Evolutionary conservation across 2,329 filamentous ascomycete genomes (phyloP), one percentile per base, ranked within the genome.

Genomic region (Trichoderma afroharzianum): DNA sequence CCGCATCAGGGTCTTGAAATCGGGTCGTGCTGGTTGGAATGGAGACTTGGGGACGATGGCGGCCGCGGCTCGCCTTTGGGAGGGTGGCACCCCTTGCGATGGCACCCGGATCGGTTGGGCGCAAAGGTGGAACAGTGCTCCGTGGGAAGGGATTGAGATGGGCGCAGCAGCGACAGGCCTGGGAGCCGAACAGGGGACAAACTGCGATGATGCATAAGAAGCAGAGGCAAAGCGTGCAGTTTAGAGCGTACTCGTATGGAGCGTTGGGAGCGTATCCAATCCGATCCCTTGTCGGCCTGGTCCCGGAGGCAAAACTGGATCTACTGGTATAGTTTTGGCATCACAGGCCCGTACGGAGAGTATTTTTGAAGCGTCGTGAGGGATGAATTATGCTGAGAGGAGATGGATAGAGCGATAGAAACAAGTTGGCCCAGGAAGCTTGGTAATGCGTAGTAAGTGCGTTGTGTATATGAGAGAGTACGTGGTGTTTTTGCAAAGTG

Each of bases 61-160:
- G 64, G 58, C 67, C 57, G 67, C 67, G 67, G 67, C 67, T 70
- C 58, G 67, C 67, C 67, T 70, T 55, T 62, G 58, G 67, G 47
- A 47, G 67, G 66, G 39, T 47, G 53, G 55, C 66, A 50, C 66
- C 66, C 64, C 66, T 50, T 68, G 66, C 55, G 55, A 68, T 59
- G 64, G 66, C 21, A 68, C 66, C 55, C 39, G 58, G 67, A 63
- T 70, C 39, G 39, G 58, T 70, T 53, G 57, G 57, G 57, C 58
- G 67, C 58, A 62, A 70, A 63, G 58, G 39, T 70, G 58, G 43
- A 62, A 70, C 67, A 30, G 57, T 28, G 30, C 55, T 69, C 57
- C 36, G 57, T 53, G 32, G 53, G 63, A 55, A 39, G 43, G 63
- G 30, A 55, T 26, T 18, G n/a, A 66, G 63, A 66, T 59, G 55